Base-by-base conservation (phyloP, 352 stramenopile genomes). In the Aphanomyces stellatus region DNA sequence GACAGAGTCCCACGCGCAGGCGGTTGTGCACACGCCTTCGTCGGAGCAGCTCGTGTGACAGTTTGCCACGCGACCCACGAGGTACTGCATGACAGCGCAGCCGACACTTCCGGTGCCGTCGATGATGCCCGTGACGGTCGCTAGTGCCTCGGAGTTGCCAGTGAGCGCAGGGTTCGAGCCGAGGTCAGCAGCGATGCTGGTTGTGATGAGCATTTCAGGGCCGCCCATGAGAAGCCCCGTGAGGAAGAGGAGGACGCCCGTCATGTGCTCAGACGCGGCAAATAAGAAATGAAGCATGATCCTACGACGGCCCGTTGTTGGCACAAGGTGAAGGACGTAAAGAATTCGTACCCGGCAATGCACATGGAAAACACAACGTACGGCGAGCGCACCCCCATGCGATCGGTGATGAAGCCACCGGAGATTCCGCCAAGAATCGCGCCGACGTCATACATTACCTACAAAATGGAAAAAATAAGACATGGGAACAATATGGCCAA, bases 81-180 rank as follows among this genome's bases (percentile, higher is more conserved):
- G 19, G 24, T 74, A 62, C 17, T 64, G 57, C 53, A 57, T 51
- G 1, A 72, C 15, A 33, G 67, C 67, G 11, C 68, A 68, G 28
- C 71, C 71, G 31, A 74, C 55, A 37, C 57, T 71, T 5, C 70
- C 71, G n/a, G 68, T 75, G 13, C 71, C 71, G 53, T 75, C 71
- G 25, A 75, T 74, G 62, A 75, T 75, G 8, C 67, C 71, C 8
- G 71, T 69, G 11, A 75, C 71, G 3, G 67, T 70, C 3, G 71
- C 66, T 3, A 75, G 53, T 22, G 69, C 27, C 13, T 60, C 31
- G 4, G 46, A 24, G 25, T 72, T 73, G 19, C 60, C 68, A 5
- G 33, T 6, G 22, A 74, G 40, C 31, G 48, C 33, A 35, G 33
- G 33, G 27, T 75, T 68, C 27, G 60, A 69, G 41, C 71, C 71